Base-by-base conservation (phyloP, 257 asterid genomes). In the Solanum commersonii region DNA sequence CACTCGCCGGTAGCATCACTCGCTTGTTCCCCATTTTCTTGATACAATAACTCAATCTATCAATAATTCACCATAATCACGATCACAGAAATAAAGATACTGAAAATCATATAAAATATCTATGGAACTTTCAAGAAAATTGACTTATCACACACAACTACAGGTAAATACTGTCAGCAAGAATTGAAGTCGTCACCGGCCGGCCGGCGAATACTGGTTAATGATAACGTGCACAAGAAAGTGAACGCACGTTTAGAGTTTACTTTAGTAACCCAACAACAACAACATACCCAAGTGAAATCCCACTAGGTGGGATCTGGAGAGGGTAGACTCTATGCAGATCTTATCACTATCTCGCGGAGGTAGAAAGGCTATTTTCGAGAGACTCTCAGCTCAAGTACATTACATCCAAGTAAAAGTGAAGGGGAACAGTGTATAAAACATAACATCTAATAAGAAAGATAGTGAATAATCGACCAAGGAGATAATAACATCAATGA, bases 1-100 rank as follows among this genome's bases (percentile, higher is more conserved):
- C 94, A 88, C 88, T 87, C 46, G 95, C 97, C 88, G 98, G 98
- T 90, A 91, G 84, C 99, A 96, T 95, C 92, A 94, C 95, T 59
- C 89, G 90, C 95, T 95, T 95, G 91, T 93, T 94, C 94, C 89
- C 98, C 98, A 95, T 84, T 91, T 59, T 56, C n/a, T 56, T 56
- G 10, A 56, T 56, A 56, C 65, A 18, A 20, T 56, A 56, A 18
- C 71, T 37, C 33, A 86, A 49, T 68, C 25, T 27, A 71, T 38
- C 67, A 49, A 59, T 3, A 67, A 67, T 10, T 31, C 86, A 59
- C 18, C 40, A 27, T 18, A 27, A 15, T 44, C 38, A 44, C 23
- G 63, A 56, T 81, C 85, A 9, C 38, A 25, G 4, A 77, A n/a
- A 56, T 56, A 56, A 56, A 56, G n/a, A 52, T 56, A 56, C 63